phyloP scores from a whole-genome alignment of 2,329 filamentous ascomycete species.

The Aspergillus puulaauensis region DNA sequence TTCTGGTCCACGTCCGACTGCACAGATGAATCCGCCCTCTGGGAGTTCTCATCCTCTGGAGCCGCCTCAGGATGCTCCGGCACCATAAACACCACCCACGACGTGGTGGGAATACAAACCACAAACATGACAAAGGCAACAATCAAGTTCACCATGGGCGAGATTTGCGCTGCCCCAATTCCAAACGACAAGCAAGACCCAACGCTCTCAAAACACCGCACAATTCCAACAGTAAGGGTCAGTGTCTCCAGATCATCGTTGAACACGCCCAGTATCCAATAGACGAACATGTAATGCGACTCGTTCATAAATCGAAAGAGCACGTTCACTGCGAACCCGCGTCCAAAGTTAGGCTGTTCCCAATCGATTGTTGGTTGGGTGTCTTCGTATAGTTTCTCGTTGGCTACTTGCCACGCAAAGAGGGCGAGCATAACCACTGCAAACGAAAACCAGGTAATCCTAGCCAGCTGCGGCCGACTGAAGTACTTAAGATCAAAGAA shows the following conservation, averaged over 20 bases:
- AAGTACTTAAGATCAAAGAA: conserved; percentile 1
- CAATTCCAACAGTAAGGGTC: conserved; percentile 7
- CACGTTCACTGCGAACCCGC: conserved; percentile 7
- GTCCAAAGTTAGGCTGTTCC: conserved; percentile 1
- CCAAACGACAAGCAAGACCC: conserved; percentile 8
- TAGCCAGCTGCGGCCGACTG: neutral
- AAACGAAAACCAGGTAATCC: conserved; percentile 8
- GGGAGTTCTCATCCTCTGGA: neutral
- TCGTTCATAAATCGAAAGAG: conserved; percentile 9
- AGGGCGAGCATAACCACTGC: conserved; percentile 2
- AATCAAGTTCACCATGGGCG: conserved; percentile 6
- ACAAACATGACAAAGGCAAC: conserved; percentile 10
- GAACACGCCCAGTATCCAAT: conserved; percentile 8
- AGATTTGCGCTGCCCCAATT: conserved; percentile 4
- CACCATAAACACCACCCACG: conserved; percentile 10
- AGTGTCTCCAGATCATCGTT: conserved; percentile 8
- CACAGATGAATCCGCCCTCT: neutral
- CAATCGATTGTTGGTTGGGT: conserved; percentile 7
- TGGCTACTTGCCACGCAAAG: conserved; percentile 2
- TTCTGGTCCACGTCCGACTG: no score
- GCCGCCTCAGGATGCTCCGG: conserved; percentile 2
- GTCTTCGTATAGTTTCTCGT: conserved; percentile 6
- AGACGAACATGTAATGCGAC: conserved; percentile 11
- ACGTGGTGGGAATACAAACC: conserved; percentile 3
- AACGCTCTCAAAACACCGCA: conserved; percentile 11